phyloP scores from a whole-genome alignment of 495 filamentous ascomycete genomes.

The Podospora pseudopauciseta region DNA sequence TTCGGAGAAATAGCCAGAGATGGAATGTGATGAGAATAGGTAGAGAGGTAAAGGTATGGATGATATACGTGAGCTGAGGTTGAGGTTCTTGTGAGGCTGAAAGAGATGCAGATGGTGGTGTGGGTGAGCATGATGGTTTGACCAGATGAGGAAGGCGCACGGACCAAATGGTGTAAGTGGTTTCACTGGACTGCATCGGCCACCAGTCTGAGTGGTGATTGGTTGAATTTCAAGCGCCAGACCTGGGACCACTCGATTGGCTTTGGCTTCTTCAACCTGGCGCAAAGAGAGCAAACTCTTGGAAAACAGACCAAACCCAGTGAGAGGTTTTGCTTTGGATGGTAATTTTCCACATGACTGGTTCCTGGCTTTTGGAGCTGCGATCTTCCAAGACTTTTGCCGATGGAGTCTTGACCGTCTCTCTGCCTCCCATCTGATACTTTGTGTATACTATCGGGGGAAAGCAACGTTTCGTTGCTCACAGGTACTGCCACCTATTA shows the following conservation, averaged over 20 bases:
- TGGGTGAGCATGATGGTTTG: not conserved
- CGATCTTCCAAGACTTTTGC: not conserved
- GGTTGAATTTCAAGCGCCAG: not conserved
- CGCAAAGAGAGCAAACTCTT: slow-evolving; percentile 3
- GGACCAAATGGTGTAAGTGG: not conserved
- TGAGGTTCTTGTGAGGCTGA: not conserved
- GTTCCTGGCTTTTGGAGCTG: not conserved
- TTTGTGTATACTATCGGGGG: not conserved
- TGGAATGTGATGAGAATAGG: not conserved
- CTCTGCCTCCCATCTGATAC: not conserved
- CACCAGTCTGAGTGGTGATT: not conserved
- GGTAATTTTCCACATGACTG: not conserved
- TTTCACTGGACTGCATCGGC: not conserved
- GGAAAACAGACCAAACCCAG: not conserved
- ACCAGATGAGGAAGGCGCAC: not conserved
- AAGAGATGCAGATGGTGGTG: not conserved
- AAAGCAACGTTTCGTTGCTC: not conserved
- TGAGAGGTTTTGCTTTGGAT: not conserved
- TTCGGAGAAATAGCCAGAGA: not conserved
- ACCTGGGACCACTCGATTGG: slow-evolving; percentile 16
- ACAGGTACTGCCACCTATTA: not conserved
- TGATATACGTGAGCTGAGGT: not conserved
- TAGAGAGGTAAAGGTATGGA: not conserved
- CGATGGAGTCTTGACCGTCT: not conserved
- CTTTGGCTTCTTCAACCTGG: slow-evolving; percentile 7